These are phyloP conservation scores for Diplotaxis tenuifolia DNA, from an alignment of 345 rosid species.

Conservation along the genomic window DNA sequence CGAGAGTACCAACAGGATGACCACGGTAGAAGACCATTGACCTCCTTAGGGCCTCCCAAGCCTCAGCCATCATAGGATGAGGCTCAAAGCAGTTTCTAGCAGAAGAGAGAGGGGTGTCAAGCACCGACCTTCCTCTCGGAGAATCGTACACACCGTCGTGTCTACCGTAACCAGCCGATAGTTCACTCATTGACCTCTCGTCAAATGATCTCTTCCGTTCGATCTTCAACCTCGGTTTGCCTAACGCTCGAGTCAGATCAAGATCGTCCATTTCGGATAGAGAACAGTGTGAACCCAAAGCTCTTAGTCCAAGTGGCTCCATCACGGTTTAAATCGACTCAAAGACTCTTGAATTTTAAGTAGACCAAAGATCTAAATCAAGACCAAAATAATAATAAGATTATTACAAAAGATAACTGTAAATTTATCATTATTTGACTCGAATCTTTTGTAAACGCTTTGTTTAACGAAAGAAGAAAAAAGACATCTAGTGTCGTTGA, in stretches of 20 bases:
- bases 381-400: not conserved
- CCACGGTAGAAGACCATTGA: not conserved
- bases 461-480: not conserved
- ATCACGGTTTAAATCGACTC: slow-evolving; percentile 36
- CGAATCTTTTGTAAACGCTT: not conserved
- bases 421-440: not conserved
- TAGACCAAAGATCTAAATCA: slow-evolving; percentile 8
- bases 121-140: not conserved
- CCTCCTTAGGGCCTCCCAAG: not conserved
- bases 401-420: not conserved
- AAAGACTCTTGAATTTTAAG: not conserved
- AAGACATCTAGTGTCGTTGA: slow-evolving; percentile 9
- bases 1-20: not conserved
- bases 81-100: not conserved
- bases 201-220: not conserved
- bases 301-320: slow-evolving; percentile 39
- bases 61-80: not conserved
- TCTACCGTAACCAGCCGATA: not conserved
- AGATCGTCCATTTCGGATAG: not conserved
- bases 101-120: not conserved
- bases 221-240: not conserved
- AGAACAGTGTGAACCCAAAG: not conserved
- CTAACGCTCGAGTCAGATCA: not conserved
- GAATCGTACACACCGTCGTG: not conserved
- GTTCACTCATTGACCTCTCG: not conserved